These are phyloP conservation scores for Fusarium hainanense DNA, from an alignment of 2,329 filamentous ascomycete genomes.

Conservation along the genomic window DNA sequence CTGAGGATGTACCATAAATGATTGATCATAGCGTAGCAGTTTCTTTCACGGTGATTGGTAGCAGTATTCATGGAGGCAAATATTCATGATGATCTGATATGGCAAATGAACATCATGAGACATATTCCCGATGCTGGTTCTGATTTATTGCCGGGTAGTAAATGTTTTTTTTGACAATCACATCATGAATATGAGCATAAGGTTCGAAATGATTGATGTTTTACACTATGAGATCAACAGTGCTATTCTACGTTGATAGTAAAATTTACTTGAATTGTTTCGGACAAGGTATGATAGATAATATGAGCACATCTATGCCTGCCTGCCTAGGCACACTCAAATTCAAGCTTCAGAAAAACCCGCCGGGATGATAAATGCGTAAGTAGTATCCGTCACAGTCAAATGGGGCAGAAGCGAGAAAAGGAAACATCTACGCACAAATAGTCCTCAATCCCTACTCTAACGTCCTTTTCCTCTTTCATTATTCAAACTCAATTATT, in stretches of 20 bases:
- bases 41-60: background rate
- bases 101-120: background rate
- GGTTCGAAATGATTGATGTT: background rate
- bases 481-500: background rate
- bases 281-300: background rate
- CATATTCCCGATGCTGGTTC: background rate
- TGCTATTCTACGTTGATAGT: background rate
- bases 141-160: background rate
- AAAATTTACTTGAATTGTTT: background rate
- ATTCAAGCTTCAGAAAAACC: constrained; percentile 23
- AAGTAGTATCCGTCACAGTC: constrained; percentile 41
- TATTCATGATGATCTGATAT: background rate
- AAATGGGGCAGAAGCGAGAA: constrained; percentile 33
- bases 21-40: background rate
- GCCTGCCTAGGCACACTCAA: background rate
- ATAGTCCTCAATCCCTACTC: constrained; percentile 3
- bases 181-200: background rate
- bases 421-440: constrained; percentile 14
- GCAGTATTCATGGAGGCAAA: background rate
- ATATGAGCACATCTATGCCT: background rate
- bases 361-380: constrained; percentile 39
- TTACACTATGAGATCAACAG: background rate
- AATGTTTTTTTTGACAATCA: background rate
- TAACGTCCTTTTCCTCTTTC: background rate
- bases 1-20: no score